phyloP scores from a whole-genome alignment of 2,329 filamentous ascomycete species.

The Fusarium tupiense region DNA sequence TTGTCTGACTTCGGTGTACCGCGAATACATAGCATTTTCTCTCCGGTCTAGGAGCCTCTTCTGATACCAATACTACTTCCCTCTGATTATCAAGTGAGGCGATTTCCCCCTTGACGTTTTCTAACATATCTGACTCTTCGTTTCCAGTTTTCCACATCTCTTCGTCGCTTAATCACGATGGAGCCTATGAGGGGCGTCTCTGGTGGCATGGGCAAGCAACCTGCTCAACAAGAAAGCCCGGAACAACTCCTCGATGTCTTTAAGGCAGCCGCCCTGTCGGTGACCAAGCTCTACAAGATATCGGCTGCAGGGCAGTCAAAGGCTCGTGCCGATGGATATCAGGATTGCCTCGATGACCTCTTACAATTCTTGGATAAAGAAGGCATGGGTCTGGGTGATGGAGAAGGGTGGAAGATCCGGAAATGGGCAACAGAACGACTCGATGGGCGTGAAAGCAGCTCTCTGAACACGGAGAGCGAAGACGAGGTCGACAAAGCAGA shows the following conservation, averaged over 20 bases:
- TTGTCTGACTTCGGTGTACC: slow-evolving; percentile 11
- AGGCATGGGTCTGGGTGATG: slow-evolving; percentile 79
- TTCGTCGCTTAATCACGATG: slow-evolving; percentile 35
- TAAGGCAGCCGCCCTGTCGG: slow-evolving; percentile 89
- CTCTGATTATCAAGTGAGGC: slow-evolving; percentile 14
- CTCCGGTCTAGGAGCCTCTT: not conserved
- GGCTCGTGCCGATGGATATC: slow-evolving; percentile 84
- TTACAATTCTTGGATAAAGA: slow-evolving; percentile 86
- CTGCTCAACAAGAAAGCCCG: slow-evolving; percentile 53
- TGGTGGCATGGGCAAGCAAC: slow-evolving; percentile 43
- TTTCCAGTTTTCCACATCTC: slow-evolving; percentile 2
- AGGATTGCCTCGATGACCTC: slow-evolving; percentile 92
- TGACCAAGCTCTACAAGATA: slow-evolving; percentile 96
- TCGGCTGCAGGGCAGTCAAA: slow-evolving; percentile 81
- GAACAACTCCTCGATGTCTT: slow-evolving; percentile 86
- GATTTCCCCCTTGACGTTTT: slow-evolving; percentile 11
- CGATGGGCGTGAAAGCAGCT: slow-evolving; percentile 67
- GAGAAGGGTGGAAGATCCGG: slow-evolving; percentile 74
- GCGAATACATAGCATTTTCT: not conserved
- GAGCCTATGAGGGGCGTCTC: slow-evolving; percentile 48
- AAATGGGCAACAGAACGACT: slow-evolving; percentile 75
- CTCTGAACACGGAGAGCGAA: slow-evolving; percentile 70
- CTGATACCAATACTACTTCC: not conserved
- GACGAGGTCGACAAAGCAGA: slow-evolving; percentile 75
- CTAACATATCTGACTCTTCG: slow-evolving; percentile 21